These are phyloP conservation scores for Candida palmyrensis DNA, from an alignment of 805 yeast genomes.

Conservation along the genomic window DNA sequence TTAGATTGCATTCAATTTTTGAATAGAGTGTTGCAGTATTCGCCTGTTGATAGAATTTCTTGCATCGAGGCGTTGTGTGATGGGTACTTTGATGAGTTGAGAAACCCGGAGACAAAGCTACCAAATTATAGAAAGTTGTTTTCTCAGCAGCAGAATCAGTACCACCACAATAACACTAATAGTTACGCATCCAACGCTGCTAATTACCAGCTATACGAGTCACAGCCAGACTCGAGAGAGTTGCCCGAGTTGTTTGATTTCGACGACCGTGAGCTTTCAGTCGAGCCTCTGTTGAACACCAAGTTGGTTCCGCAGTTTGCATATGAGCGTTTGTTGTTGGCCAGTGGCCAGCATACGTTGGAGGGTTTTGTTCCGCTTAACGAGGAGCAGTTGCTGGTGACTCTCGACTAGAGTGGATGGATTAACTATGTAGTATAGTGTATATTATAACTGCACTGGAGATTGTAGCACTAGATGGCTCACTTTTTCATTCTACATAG, in stretches of 20 bases:
- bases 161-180: constrained; percentile 11
- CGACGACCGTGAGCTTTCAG: constrained; percentile 46
- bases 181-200: constrained; percentile 31
- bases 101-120: constrained; percentile 30
- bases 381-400: constrained; percentile 29
- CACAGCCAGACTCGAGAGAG: constrained; percentile 35
- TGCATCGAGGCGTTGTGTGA: constrained; percentile 51
- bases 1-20: constrained; percentile 52
- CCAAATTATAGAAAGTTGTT: constrained; percentile 41
- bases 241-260: constrained; percentile 52
- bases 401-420: constrained; percentile 21
- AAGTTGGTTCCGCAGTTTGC: constrained; percentile 41
- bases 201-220: constrained; percentile 33
- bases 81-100: constrained; percentile 52
- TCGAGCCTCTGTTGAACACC: constrained; percentile 34
- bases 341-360: constrained; percentile 19
- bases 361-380: constrained; percentile 37
- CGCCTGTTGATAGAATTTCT: constrained; percentile 59
- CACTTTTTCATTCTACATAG: not conserved
- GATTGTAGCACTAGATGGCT: not conserved
- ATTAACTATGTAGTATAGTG: too few relatives aligned
- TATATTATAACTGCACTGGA: not conserved
- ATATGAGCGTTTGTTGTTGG: constrained; percentile 19
- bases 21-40: constrained; percentile 56
- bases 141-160: constrained; percentile 30